Base-by-base conservation (phyloP, 129 eudicot genomes). In the Dittrichia graveolens region DNA sequence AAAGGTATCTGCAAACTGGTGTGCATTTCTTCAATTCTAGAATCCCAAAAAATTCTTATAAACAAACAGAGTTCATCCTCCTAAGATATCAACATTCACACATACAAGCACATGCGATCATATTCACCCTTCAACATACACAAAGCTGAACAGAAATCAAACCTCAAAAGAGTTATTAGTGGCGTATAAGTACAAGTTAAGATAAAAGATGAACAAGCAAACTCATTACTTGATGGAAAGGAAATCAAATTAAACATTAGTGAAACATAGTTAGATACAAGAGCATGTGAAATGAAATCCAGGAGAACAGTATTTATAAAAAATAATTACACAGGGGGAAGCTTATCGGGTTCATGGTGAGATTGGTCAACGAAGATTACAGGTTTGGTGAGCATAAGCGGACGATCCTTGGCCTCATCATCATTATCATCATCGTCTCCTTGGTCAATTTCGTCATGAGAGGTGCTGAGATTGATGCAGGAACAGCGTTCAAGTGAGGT, bases 401-500 rank as follows among this genome's bases (percentile, higher is more conserved):
- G 94, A 11, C 87, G 89, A 57, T 85, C 90, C 35, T 82, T 86
- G 19, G 88, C 92, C 66, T 85, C 95, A 63, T 79, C 85, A 6
- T 74, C 87, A 8, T 85, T 91, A 63, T 79, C 85, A 6, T 74
- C 87, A 8, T 83, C 82, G 11, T 77, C 89, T 12, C 72, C 93
- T 1, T 81, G 84, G 14, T 75, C 86, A 12, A 73, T 44, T 44
- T 76, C 96, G 69, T 70, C 82, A 38, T 85, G 84, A 79, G 84
- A 47, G 64, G 96, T 90, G 84, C 81, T 56, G 64, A 90, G 79
- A 79, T 80, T 85, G 66, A 90, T 77, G 75, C 94, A 90, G 5
- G 96, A 85, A 79, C 86, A 90, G 7, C 94, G 86, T 66, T 90
- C 96, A 5, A 90, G 86, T 14, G 95, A 90, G 47, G 86, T 81